phyloP scores from a whole-genome alignment of 176 grass and related monocot species.

The Thinopyrum elongatum region DNA sequence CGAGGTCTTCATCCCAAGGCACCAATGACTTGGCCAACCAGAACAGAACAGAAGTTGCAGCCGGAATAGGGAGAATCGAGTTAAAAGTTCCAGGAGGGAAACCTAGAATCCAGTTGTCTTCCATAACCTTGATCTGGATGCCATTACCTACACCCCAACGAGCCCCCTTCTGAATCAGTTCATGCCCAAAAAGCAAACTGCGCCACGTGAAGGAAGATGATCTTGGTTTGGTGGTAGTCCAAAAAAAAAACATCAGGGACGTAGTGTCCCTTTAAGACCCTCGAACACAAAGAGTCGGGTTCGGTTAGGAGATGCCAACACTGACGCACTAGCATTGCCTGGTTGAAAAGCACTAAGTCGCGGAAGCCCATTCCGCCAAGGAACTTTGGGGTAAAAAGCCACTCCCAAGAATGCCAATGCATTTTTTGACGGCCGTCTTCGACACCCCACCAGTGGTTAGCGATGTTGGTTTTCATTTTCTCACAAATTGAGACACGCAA shows the following conservation, averaged over 20 bases:
- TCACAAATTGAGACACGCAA: not conserved
- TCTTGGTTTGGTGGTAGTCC: too few species aligned
- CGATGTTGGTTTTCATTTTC: not conserved
- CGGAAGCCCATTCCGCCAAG: not conserved
- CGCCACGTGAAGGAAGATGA: not conserved
- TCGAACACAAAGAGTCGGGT: not conserved
- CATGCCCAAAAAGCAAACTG: too few species aligned
- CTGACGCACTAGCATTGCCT: not conserved
- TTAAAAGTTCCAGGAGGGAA: too few species aligned
- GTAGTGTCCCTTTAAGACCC: not conserved
- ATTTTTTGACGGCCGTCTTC: not conserved
- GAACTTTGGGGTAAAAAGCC: not conserved
- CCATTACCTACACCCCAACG: too few species aligned
- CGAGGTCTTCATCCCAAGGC: too few species aligned
- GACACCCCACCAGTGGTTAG: not conserved
- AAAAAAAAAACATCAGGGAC: too few species aligned
- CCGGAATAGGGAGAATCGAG: not conserved
- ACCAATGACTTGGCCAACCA: too few species aligned
- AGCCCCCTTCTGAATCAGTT: too few species aligned
- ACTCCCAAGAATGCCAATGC: not conserved
- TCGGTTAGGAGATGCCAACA: not conserved
- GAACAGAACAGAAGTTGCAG: too few species aligned
- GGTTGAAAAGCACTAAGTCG: not conserved
- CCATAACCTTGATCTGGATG: not conserved
- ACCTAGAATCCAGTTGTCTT: not conserved